Evolutionary conservation across 2,329 filamentous ascomycete species (phyloP).

Genomic region (Sarocladium oryzae): DNA sequence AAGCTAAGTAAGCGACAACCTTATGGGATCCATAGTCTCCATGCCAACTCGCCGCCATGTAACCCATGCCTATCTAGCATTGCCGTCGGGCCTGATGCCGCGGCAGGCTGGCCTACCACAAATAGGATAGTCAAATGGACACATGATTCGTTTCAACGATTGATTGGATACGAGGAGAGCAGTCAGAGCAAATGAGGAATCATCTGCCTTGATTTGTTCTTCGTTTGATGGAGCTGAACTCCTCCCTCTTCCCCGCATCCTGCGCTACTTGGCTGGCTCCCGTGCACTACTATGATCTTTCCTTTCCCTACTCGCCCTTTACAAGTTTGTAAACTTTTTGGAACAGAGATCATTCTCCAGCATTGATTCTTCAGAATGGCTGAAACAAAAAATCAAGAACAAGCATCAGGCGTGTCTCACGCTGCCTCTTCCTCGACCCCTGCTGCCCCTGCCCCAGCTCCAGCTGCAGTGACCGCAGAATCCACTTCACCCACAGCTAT

Average conservation of each 20-base stretch:
- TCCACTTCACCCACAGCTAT: no score
- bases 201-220: neutral
- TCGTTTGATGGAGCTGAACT: neutral
- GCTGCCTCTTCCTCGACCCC: neutral
- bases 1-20: no score
- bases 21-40: no score
- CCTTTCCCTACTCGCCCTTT: neutral
- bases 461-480: neutral
- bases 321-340: neutral
- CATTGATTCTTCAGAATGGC: neutral
- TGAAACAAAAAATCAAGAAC: neutral
- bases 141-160: neutral
- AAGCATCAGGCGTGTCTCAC: no score
- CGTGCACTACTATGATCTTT: neutral
- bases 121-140: neutral
- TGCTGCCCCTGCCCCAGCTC: neutral
- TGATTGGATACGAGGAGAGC: neutral
- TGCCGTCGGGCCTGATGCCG: no score
- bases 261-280: slow-evolving; percentile 4
- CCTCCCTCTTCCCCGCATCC: slow-evolving; percentile 2
- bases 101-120: no score
- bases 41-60: no score
- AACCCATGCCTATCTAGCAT: no score
- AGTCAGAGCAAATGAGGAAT: neutral
- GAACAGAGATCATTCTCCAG: neutral